phyloP scores from a whole-genome alignment of 257 asterid species.

The Primulina eburnea region DNA sequence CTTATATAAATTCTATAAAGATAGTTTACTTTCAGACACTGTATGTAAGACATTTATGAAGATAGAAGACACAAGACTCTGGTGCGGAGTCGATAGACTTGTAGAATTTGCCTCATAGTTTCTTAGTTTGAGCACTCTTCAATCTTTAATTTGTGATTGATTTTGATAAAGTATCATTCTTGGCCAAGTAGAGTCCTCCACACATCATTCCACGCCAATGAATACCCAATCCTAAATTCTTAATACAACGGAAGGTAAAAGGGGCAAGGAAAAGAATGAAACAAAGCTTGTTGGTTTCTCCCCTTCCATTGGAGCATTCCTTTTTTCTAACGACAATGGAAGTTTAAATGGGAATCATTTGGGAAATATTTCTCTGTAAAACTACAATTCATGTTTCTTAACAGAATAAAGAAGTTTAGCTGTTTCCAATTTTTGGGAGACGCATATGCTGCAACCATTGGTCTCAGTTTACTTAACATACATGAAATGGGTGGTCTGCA shows the following conservation, averaged over 20 bases:
- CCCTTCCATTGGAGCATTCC: neutral
- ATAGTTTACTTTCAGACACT: neutral
- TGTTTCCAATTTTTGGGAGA: neutral
- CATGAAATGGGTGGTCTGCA: neutral
- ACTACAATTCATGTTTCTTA: neutral
- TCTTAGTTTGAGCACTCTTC: neutral
- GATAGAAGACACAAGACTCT: neutral
- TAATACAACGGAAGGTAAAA: neutral
- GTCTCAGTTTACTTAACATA: neutral
- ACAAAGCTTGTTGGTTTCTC: neutral
- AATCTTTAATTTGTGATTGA: neutral
- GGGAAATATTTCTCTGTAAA: no score
- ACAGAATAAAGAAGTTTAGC: neutral
- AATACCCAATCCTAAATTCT: neutral
- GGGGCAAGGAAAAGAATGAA: neutral
- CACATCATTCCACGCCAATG: neutral
- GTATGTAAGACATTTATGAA: neutral
- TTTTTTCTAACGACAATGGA: neutral
- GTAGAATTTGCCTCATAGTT: neutral
- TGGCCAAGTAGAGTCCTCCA: neutral
- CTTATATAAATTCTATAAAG: no score
- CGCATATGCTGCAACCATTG: neutral
- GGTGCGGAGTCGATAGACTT: neutral
- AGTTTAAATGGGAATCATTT: no score
- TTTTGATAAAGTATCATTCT: neutral